Evolutionary conservation across 192 early-diverging fungal genomes (phyloP).

Genomic region (Endogone sp.): DNA sequence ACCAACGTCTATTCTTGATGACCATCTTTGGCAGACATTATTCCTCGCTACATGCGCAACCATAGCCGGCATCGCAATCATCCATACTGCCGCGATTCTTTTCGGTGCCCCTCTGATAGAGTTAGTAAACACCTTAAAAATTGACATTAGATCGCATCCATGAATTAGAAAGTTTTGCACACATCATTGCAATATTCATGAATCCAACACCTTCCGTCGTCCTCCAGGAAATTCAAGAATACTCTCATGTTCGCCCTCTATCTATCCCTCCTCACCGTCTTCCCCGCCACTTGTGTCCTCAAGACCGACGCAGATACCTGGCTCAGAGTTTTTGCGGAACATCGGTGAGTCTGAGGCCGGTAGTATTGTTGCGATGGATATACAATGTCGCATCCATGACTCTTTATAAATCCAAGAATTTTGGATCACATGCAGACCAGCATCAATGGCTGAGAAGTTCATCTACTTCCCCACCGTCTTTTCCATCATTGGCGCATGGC

Average conservation of each 20-base stretch:
- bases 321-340: neutral
- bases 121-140: neutral
- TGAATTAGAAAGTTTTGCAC: too few species aligned
- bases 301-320: neutral
- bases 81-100: neutral
- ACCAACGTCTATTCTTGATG: too few species aligned
- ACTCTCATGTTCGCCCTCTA: neutral
- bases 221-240: neutral
- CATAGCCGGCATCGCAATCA: neutral
- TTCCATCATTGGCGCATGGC: constrained; percentile 38
- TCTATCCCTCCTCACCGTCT: neutral
- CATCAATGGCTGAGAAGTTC: neutral
- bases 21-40: too few species aligned
- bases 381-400: neutral
- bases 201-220: too few species aligned
- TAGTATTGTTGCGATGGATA: neutral
- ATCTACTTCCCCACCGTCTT: neutral
- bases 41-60: neutral
- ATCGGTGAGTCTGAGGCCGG: neutral
- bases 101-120: neutral
- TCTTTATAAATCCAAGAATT: too few species aligned
- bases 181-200: too few species aligned
- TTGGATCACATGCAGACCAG: neutral
- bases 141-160: too few species aligned
- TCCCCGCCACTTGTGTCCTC: neutral